These are phyloP conservation scores for Parathielavia appendiculata DNA, from an alignment of 495 filamentous ascomycete genomes.

Conservation along the genomic window DNA sequence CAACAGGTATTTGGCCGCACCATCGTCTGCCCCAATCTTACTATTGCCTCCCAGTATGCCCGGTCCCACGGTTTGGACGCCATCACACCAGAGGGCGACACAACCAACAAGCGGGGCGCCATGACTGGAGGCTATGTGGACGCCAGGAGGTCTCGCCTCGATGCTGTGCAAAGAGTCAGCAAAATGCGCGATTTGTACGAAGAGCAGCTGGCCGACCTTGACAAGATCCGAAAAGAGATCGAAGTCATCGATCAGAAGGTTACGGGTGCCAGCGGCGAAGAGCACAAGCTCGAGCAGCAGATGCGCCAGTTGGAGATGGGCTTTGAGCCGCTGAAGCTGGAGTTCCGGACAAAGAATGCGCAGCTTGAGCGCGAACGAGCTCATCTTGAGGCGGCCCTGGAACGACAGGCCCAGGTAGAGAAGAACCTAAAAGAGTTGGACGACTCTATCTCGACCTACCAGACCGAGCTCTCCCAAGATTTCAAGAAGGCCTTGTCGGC, in stretches of 20 bases:
- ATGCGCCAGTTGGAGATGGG: constrained; percentile 72
- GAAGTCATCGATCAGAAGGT: constrained; percentile 80
- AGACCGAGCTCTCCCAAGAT: constrained; percentile 72
- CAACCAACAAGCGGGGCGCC: constrained; percentile 87
- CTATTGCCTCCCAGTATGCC: constrained; percentile 81
- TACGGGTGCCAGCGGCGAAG: constrained; percentile 70
- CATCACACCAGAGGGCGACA: constrained; percentile 91
- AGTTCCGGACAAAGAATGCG: constrained; percentile 63
- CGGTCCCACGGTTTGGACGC: constrained; percentile 84
- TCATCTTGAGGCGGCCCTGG: constrained; percentile 64
- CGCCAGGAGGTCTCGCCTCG: constrained; percentile 70
- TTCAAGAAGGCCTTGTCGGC: constrained; percentile 87
- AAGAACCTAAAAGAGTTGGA: constrained; percentile 67
- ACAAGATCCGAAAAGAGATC: constrained; percentile 50
- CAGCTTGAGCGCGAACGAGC: constrained; percentile 69
- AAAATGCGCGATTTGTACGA: constrained; percentile 73
- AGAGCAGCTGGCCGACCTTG: constrained; percentile 46
- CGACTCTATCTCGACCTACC: constrained; percentile 65
- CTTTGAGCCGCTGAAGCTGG: constrained; percentile 70
- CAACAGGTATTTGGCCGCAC: constrained; percentile 93
- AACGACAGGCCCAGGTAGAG: constrained; percentile 67
- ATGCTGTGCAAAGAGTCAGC: constrained; percentile 71
- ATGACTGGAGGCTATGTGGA: constrained; percentile 93
- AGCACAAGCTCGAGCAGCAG: constrained; percentile 78
- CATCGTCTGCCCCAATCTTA: constrained; percentile 84